phyloP scores from a whole-genome alignment of 2,329 filamentous ascomycete genomes.

The Tolypocladium tundrense region DNA sequence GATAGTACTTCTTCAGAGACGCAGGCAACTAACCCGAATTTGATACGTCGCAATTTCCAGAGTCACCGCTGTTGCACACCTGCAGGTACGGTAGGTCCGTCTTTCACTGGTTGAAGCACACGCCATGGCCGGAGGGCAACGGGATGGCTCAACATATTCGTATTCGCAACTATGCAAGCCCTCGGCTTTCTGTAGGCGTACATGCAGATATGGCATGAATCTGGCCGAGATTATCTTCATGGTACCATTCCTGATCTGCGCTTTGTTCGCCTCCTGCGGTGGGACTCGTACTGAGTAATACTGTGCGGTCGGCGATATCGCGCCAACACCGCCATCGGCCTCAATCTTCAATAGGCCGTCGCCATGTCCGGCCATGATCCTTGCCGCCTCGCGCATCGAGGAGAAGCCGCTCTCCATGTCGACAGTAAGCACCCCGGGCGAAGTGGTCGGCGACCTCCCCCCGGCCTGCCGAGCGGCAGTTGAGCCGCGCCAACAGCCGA shows the following conservation, averaged over 20 bases:
- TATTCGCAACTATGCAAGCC: not conserved
- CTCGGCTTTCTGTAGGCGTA: not conserved
- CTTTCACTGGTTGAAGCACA: too few species aligned
- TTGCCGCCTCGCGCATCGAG: not conserved
- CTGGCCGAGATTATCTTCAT: not conserved
- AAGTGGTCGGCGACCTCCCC: not conserved
- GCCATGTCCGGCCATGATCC: not conserved
- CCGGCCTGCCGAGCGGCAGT: not conserved
- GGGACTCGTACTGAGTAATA: not conserved
- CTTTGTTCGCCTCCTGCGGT: not conserved
- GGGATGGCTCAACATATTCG: too few species aligned
- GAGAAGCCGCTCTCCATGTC: not conserved
- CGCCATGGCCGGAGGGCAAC: not conserved
- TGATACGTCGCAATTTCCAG: too few species aligned
- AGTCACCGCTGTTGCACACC: too few species aligned
- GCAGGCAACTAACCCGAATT: too few species aligned
- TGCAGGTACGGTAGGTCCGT: too few species aligned
- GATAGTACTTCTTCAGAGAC: too few species aligned
- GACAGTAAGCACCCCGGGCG: not conserved
- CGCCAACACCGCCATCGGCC: not conserved
- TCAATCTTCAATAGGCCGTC: not conserved
- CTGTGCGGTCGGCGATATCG: not conserved
- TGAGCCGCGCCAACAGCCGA: not conserved
- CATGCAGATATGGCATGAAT: not conserved
- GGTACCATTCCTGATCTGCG: not conserved